Conservation (phyloP, 164 flowering plant genomes). For the Liriodendron chinense region DNA sequence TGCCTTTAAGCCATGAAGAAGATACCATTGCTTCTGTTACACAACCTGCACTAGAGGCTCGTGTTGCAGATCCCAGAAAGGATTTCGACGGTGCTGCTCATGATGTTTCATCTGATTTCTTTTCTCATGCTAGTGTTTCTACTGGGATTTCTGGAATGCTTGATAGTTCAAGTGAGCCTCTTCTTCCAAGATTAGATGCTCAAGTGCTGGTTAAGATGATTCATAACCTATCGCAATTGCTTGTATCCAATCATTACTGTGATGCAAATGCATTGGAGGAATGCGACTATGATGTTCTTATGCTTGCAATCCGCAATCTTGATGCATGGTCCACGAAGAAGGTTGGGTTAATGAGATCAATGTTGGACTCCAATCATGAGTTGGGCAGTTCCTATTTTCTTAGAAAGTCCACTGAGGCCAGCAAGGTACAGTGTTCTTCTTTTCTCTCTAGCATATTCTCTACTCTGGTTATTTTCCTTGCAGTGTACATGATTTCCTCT, state of each 20-base stretch:
- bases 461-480: background rate
- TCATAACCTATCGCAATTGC: slow-evolving; percentile 52
- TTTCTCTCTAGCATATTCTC: background rate
- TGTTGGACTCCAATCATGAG: background rate
- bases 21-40: slow-evolving; percentile 9
- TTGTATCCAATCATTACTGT: slow-evolving; percentile 31
- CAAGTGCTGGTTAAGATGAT: slow-evolving; percentile 37
- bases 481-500: too few relatives aligned
- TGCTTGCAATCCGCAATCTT: slow-evolving; percentile 42
- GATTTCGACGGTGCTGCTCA: slow-evolving; percentile 3
- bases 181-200: slow-evolving; percentile 28
- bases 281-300: slow-evolving; percentile 38
- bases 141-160: slow-evolving; percentile 4
- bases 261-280: slow-evolving; percentile 33
- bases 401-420: slow-evolving; percentile 4
- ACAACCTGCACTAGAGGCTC: background rate
- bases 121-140: background rate
- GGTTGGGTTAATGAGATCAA: slow-evolving; percentile 5
- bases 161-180: slow-evolving; percentile 5
- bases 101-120: slow-evolving; percentile 5
- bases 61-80: slow-evolving; percentile 3
- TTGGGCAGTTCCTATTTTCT: slow-evolving; percentile 10
- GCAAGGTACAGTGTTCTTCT: slow-evolving; percentile 22
- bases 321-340: slow-evolving; percentile 27
- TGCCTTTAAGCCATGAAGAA: slow-evolving; percentile 13